These are phyloP conservation scores for Ramichloridium luteum DNA, from an alignment of 2,329 filamentous ascomycete genomes.

Conservation along the genomic window DNA sequence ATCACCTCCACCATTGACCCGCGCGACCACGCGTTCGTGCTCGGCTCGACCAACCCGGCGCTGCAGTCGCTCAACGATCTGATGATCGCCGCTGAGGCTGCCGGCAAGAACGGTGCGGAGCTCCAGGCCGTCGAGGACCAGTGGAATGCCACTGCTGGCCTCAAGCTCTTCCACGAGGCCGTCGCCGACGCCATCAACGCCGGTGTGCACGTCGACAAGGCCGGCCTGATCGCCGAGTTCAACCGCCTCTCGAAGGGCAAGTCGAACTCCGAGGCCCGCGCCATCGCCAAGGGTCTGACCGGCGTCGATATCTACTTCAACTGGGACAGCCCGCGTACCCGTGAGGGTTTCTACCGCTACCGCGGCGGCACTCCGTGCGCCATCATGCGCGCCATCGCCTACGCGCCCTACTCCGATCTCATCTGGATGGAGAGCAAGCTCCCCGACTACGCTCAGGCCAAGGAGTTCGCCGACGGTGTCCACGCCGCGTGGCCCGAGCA, in stretches of 20 bases:
- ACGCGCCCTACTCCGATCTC: slow-evolving; percentile 84
- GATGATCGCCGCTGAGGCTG: slow-evolving; percentile 72
- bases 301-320: slow-evolving; percentile 80
- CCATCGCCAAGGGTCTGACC: slow-evolving; percentile 62
- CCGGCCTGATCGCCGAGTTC: slow-evolving; percentile 55
- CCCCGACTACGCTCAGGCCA: slow-evolving; percentile 79
- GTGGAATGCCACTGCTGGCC: slow-evolving; percentile 65
- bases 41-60: slow-evolving; percentile 74
- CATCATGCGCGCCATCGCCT: slow-evolving; percentile 81
- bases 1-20: slow-evolving; percentile 95
- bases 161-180: slow-evolving; percentile 84
- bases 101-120: slow-evolving; percentile 66
- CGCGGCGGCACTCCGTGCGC: slow-evolving; percentile 85
- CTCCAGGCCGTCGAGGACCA: slow-evolving; percentile 87
- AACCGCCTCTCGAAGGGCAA: slow-evolving; percentile 60
- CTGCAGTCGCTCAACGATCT: slow-evolving; percentile 79
- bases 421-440: slow-evolving; percentile 99
- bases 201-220: slow-evolving; percentile 55
- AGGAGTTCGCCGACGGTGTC: slow-evolving; percentile 86
- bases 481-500: slow-evolving; percentile 92
- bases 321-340: slow-evolving; percentile 86
- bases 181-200: slow-evolving; percentile 71
- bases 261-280: slow-evolving; percentile 69
- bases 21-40: slow-evolving; percentile 87
- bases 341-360: slow-evolving; percentile 91